phyloP scores from a whole-genome alignment of 2,329 filamentous ascomycete species.

The Pestalotiopsis sp. region DNA sequence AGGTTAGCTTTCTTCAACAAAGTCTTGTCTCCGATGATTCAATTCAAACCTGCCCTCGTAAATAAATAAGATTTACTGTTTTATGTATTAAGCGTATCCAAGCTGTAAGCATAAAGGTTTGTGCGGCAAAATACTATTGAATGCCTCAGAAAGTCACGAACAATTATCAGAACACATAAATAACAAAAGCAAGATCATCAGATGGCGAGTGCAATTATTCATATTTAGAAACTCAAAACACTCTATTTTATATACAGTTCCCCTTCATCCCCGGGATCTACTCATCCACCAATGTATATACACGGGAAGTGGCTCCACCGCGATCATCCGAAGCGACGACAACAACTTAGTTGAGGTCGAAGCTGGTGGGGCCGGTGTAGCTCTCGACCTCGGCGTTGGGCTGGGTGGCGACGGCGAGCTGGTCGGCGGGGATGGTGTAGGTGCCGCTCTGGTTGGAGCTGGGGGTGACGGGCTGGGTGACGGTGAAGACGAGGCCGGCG shows the following conservation, averaged over 20 bases:
- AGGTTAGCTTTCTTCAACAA: no score
- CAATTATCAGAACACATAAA: no score
- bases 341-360: constrained; percentile 18
- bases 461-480: constrained; percentile 31
- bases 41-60: no score
- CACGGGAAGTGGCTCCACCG: not conserved
- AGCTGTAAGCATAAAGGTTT: no score
- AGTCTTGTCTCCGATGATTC: no score
- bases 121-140: no score
- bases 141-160: no score
- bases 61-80: no score
- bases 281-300: not conserved
- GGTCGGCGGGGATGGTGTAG: constrained; percentile 29
- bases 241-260: not conserved
- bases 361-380: constrained; percentile 30
- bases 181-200: not conserved
- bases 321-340: not conserved
- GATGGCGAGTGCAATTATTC: not conserved
- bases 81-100: no score
- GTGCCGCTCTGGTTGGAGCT: constrained; percentile 26
- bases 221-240: not conserved
- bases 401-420: constrained; percentile 23
- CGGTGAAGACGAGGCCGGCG: constrained; percentile 28
- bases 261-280: not conserved
- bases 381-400: constrained; percentile 31